Percentiles rank a stretch among this genome's conserved stretches.
Conservation (phyloP, 495 filamentous ascomycete species). For the Annulohypoxylon maeteangense region DNA sequence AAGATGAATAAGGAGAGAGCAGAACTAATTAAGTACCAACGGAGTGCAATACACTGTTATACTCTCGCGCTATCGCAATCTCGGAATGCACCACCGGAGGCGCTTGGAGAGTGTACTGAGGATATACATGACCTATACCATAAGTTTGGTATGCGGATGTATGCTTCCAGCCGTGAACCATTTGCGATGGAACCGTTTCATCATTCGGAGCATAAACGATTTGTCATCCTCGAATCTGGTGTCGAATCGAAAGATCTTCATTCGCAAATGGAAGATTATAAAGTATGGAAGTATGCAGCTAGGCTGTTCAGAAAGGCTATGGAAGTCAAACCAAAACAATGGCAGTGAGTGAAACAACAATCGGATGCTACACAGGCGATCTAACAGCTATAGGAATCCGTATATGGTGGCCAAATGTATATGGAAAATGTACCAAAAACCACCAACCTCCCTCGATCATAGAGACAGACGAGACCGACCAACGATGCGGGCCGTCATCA, state of each 20-base stretch:
- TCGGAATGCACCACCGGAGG: conserved; percentile 70
- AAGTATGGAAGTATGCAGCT: conserved; percentile 87
- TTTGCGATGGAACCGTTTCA: conserved; percentile 89
- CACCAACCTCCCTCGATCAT: conserved; percentile 61
- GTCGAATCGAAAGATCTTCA: conserved; percentile 78
- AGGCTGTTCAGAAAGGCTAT: conserved; percentile 82
- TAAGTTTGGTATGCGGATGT: conserved; percentile 90
- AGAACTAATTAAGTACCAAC: conserved; percentile 79
- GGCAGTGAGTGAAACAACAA: conserved; percentile 71
- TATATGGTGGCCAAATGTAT: conserved; percentile 95
- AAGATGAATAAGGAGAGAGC: conserved; percentile 87
- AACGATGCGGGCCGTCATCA: conserved; percentile 64
- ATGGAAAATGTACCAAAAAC: conserved; percentile 88
- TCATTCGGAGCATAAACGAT: conserved; percentile 77
- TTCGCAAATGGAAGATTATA: conserved; percentile 74
- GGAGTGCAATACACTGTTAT: conserved; percentile 91
- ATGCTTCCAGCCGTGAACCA: conserved; percentile 89
- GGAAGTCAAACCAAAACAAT: conserved; percentile 77
- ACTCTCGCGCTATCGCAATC: conserved; percentile 83
- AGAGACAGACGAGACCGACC: conserved; percentile 56
- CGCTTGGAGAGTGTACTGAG: conserved; percentile 67
- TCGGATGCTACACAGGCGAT: background rate
- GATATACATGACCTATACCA: conserved; percentile 85
- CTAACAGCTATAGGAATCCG: conserved; percentile 65
- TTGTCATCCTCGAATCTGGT: conserved; percentile 73